These are phyloP conservation scores for Gossypioides kirkii DNA, from an alignment of 345 rosid species.

Conservation along the genomic window DNA sequence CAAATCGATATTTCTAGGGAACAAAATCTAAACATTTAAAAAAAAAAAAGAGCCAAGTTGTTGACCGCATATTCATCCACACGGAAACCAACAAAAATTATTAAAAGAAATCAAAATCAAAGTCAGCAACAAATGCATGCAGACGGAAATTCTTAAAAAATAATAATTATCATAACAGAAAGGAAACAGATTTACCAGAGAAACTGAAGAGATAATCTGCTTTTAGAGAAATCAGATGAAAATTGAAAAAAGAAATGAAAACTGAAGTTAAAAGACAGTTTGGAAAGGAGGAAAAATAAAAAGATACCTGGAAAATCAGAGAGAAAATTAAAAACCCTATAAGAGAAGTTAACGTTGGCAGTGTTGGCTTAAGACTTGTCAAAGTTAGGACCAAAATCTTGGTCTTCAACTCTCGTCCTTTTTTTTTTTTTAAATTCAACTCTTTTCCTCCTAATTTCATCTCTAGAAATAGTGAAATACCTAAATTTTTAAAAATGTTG, in stretches of 20 bases:
- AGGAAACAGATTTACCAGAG: neutral
- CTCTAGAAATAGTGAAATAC: neutral
- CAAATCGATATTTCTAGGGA: neutral
- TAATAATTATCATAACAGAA: neutral
- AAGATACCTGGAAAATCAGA: constrained; percentile 8
- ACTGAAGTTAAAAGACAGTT: neutral
- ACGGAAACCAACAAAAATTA: neutral
- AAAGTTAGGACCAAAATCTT: neutral
- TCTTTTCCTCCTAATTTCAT: neutral
- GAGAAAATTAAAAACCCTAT: neutral
- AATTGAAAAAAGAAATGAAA: neutral
- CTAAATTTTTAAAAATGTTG: neutral
- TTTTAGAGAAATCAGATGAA: neutral
- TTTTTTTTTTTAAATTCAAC: too few species aligned
- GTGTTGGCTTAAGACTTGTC: neutral
- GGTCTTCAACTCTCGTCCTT: neutral
- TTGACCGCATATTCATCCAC: constrained; percentile 3
- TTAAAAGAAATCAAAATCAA: neutral
- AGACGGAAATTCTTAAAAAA: neutral
- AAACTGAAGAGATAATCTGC: neutral
- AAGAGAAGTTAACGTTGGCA: neutral
- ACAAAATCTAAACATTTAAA: neutral
- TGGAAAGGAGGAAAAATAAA: neutral
- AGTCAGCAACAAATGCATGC: neutral
- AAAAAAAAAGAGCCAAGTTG: neutral